Base-by-base conservation (phyloP, 1,284 basidiomycete species). In the Ustilago loliicola region DNA sequence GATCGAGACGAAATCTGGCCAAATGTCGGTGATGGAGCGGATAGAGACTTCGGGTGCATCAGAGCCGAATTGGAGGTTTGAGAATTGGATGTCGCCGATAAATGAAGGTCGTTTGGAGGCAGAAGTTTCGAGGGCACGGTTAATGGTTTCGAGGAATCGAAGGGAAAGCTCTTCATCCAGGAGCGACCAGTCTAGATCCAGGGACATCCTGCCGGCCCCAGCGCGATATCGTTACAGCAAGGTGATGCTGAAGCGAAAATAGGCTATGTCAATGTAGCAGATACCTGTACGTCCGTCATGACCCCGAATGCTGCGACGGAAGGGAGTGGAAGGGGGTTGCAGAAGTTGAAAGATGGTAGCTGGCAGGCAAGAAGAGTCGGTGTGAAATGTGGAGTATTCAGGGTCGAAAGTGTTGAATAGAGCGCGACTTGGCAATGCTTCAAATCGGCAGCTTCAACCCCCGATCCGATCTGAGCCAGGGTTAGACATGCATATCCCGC, bases 11-110 rank as follows among this genome's bases (percentile, higher is more conserved):
- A 98, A 98, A 84, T 96, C 95, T 45, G 92, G 91, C 88, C 96
- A 95, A 65, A 98, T 94, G 88, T 98, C 95, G 55, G 94, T 90
- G 66, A 99, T 88, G 87, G 98, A 95, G 66, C 94, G 91, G 66
- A 99, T 90, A 85, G 96, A 93, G 42, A 97, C 90, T 70, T 96
- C 93, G 2, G 97, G 96, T 4, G 91, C 86, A 27, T 90, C 89
- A 0, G 91, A 90, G 34, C 96, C 96, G 87, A 99, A 96, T 62
- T 95, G 93, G 63, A 98, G 90, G 2, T 91, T 91, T 5, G 91
- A 92, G 67, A 98, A 91, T 70, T 92, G 90, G 67, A 98, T 91
- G 17, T 95, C 94, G 0, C 96, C 96, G 54, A 99, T 92, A 87
- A 96, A 98, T 7, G 94, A 94, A 0, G 97, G 97, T 5, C 93